These are phyloP conservation scores for Fagopyrum homotropicum DNA, from an alignment of 148 eudicot species.

Conservation along the genomic window DNA sequence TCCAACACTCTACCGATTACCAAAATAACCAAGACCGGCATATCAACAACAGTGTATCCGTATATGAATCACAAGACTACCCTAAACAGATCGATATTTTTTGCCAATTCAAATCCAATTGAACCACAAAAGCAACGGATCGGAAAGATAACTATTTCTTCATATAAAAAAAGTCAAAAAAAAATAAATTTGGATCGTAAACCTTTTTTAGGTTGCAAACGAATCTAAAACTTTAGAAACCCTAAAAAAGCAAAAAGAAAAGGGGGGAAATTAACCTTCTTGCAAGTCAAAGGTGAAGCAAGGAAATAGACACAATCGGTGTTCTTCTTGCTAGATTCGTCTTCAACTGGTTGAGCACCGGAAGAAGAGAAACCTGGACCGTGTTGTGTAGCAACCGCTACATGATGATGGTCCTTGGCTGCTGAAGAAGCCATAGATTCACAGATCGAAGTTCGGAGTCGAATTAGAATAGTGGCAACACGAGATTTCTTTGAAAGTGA, in stretches of 20 bases:
- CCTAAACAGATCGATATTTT: not conserved
- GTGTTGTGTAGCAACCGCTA: constrained; percentile 14
- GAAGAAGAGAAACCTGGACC: constrained; percentile 9
- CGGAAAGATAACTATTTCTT: not conserved
- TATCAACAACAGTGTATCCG: not conserved
- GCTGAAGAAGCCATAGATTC: constrained; percentile 17
- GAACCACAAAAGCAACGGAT: not conserved
- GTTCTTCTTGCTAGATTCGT: constrained; percentile 60
- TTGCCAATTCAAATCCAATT: not conserved
- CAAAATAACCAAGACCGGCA: not conserved
- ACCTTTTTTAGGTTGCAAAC: not conserved
- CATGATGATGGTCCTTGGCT: constrained; percentile 10
- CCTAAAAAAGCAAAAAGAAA: not conserved
- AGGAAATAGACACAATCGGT: constrained; percentile 92
- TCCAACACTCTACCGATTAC: not conserved
- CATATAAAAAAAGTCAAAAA: not conserved
- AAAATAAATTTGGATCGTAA: not conserved
- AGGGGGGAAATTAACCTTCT: constrained; percentile 40
- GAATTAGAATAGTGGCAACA: not conserved
- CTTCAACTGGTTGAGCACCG: constrained; percentile 32
- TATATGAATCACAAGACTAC: not conserved
- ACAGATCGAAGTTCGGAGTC: constrained; percentile 10
- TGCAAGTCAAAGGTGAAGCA: constrained; percentile 90
- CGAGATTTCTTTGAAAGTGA: constrained; percentile 3
- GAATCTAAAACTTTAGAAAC: constrained; percentile 13